Evolutionary conservation across 2,329 filamentous ascomycete genomes (phyloP), one percentile per base, ranked within the genome.

Genomic region (Ustilaginoidea virens): DNA sequence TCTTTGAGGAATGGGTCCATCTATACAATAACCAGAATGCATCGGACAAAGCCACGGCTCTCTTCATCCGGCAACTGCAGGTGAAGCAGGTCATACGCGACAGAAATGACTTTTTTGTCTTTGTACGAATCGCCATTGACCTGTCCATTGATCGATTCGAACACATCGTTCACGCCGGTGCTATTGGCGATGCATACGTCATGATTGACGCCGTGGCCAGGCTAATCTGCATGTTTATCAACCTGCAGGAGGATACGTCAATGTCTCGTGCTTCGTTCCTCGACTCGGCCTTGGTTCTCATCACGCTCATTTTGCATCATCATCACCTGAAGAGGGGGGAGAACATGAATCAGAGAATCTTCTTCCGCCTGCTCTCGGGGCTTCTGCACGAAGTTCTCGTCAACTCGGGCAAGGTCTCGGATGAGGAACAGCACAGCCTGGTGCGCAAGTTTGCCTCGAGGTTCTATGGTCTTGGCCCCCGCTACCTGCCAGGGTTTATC

Each of bases 1-100:
- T 94, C 13, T 94, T 98, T 45, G 85, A 87, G 24, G 90, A 98
- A 56, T 98, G 90, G 90, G 70, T 87, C 17, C 74, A 78, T 34
- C 67, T 94, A 6, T 78, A 68, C 56, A 79, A 79, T 51, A 81
- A 83, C 42, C 68, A 74, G n/a, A 73, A 76, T 39, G 72, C 77
- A 4, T 74, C 77, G 4, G 78, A 83, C 36, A 80, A 78, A 45
- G 69, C 76, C 1, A 63, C 74, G 30, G 59, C 68, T 5, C 70
- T 80, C 2, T 96, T 96, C 52, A 69, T 94, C 25, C 74, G 79
- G 42, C 87, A 96, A 51, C 61, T 96, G 45, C 78, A 87, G 42
- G 66, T 74, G 32, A 69, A 70, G 38, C 69, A 78, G 36, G 61
- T 90, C 12, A 69, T 96, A 45, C 69, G 70, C 30, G 73, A 64